Evolutionary conservation across 2,329 filamentous ascomycete species (phyloP).

Genomic region (Didymella lethalis): DNA sequence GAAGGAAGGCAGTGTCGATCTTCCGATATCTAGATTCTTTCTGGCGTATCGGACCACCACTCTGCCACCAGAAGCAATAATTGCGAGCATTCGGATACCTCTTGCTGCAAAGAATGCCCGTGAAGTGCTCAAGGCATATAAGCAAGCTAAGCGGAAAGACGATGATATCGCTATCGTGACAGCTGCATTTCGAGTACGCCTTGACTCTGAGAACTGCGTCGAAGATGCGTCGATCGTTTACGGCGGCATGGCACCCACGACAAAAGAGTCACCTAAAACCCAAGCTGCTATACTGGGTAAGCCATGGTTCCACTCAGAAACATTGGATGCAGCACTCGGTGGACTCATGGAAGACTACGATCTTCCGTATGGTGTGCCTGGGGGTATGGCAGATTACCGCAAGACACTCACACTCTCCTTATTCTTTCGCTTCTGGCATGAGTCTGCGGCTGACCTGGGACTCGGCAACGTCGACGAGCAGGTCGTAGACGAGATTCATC

Average conservation of each 20-base stretch:
- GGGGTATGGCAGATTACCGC: conserved; percentile 94
- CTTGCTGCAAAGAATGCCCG: conserved; percentile 68
- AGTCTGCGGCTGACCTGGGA: conserved; percentile 72
- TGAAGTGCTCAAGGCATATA: conserved; percentile 87
- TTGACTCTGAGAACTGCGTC: conserved; percentile 73
- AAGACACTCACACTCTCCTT: conserved; percentile 88
- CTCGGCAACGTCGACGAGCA: conserved; percentile 69
- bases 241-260: conserved; percentile 92
- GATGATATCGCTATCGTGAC: conserved; percentile 98
- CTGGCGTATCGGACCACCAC: conserved; percentile 86
- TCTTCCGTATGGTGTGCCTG: conserved; percentile 84
- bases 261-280: conserved; percentile 78
- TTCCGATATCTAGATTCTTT: conserved; percentile 86
- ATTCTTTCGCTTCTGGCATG: conserved; percentile 97
- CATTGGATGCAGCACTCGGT: conserved; percentile 84
- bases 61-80: conserved; percentile 78
- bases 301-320: conserved; percentile 78
- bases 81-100: conserved; percentile 83
- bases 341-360: conserved; percentile 85
- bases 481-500: conserved; percentile 80
- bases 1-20: conserved; percentile 64
- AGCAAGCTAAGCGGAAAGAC: conserved; percentile 94
- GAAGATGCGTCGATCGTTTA: conserved; percentile 81
- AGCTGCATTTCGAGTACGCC: conserved; percentile 75
- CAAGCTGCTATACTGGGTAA: conserved; percentile 77